These are phyloP conservation scores for Hansenula lynferdii DNA, from an alignment of 1,139 yeast genomes.

Conservation along the genomic window DNA sequence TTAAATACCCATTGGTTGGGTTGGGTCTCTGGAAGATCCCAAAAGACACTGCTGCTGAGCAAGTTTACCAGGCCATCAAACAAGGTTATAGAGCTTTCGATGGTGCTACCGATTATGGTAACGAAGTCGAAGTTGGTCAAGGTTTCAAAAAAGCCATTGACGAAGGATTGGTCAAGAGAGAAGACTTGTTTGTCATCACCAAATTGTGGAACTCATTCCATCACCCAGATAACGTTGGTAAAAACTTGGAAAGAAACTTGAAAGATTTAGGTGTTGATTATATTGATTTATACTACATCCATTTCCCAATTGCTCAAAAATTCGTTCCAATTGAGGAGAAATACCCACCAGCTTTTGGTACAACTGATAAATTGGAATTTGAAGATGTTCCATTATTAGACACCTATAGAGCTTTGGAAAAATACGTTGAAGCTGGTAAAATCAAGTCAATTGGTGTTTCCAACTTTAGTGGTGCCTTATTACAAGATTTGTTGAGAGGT, in stretches of 20 bases:
- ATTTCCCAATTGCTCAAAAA: slow-evolving; percentile 75
- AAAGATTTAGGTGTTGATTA: slow-evolving; percentile 62
- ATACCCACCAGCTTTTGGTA: slow-evolving; percentile 72
- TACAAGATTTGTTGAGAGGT: slow-evolving; percentile 70
- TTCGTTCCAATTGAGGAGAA: slow-evolving; percentile 66
- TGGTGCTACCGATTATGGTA: slow-evolving; percentile 77
- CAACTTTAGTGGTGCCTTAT: slow-evolving; percentile 71
- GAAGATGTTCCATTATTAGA: slow-evolving; percentile 70
- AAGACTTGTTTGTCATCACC: slow-evolving; percentile 70
- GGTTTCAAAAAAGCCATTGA: slow-evolving; percentile 61
- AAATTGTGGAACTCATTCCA: slow-evolving; percentile 81
- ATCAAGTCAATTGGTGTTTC: slow-evolving; percentile 79
- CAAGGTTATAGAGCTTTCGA: slow-evolving; percentile 72
- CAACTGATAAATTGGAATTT: slow-evolving; percentile 46
- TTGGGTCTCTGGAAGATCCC: slow-evolving; percentile 68
- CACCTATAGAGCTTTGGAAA: slow-evolving; percentile 79
- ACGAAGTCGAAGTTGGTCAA: slow-evolving; percentile 68
- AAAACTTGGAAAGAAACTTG: slow-evolving; percentile 60
- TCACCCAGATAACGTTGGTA: slow-evolving; percentile 46
- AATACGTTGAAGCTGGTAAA: slow-evolving; percentile 55
- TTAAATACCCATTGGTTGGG: slow-evolving; percentile 59
- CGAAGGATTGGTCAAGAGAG: slow-evolving; percentile 66
- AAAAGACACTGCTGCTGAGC: slow-evolving; percentile 49
- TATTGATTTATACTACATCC: slow-evolving; percentile 70
- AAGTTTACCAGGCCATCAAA: slow-evolving; percentile 62